Evolutionary conservation across 257 asterid genomes (phyloP).

Genomic region (Solanum chilense): DNA sequence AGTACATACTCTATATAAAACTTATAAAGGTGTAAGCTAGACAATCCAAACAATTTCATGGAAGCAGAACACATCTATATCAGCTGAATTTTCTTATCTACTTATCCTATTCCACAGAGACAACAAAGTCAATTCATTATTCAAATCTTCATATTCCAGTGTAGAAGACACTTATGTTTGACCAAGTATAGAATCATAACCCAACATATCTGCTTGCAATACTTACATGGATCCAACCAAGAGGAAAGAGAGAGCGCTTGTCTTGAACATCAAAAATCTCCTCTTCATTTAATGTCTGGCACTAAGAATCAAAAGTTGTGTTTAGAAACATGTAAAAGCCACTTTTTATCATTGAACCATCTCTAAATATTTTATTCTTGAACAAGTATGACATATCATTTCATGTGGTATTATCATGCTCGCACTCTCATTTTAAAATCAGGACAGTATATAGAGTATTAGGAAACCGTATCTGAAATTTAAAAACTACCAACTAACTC

Average conservation of each 20-base stretch:
- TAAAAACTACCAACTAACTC: not conserved
- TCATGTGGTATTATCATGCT: not conserved
- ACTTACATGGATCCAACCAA: constrained; percentile 99
- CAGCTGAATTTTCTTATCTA: not conserved
- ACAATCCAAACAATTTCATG: not conserved
- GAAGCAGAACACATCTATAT: not conserved
- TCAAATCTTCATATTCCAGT: not conserved
- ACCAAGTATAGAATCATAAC: not conserved
- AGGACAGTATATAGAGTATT: not conserved
- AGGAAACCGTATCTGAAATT: not conserved
- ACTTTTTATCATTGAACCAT: not conserved
- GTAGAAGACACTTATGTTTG: not conserved
- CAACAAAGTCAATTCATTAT: not conserved
- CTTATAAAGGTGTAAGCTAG: not conserved
- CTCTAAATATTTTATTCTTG: not conserved
- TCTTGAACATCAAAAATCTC: constrained; percentile 85
- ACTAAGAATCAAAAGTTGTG: constrained; percentile 33
- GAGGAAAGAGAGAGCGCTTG: constrained; percentile 68
- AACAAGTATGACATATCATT: not conserved
- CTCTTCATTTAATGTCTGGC: constrained; percentile 92
- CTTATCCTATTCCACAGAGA: not conserved
- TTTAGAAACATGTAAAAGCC: not conserved
- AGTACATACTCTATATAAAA: not conserved
- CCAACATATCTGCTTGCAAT: constrained; percentile 6
- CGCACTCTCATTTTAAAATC: not conserved